Evolutionary conservation across 2,329 filamentous ascomycete genomes (phyloP).

Genomic region (Aphanocladium album): DNA sequence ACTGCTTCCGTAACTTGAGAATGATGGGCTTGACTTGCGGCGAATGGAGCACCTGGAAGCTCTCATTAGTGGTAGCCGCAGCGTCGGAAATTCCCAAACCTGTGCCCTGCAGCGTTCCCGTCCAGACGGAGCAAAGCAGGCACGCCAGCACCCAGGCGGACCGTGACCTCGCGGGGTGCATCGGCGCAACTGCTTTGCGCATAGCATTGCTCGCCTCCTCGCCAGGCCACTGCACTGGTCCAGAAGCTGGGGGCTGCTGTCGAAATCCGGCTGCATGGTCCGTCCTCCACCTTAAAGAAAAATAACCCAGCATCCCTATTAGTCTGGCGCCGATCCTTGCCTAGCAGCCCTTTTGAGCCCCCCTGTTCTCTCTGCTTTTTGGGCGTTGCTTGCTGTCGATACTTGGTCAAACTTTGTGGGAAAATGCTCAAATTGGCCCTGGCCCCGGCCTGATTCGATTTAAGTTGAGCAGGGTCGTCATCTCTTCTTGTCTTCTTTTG

Average conservation of each 20-base stretch:
- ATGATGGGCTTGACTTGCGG: neutral
- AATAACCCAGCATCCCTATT: neutral
- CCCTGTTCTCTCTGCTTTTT: neutral
- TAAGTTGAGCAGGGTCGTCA: neutral
- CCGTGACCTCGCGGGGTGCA: neutral
- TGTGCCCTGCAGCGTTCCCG: neutral
- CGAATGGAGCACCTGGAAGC: neutral
- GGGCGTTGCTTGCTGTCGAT: neutral
- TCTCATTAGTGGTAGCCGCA: neutral
- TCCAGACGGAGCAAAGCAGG: no score
- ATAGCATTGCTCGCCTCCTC: no score
- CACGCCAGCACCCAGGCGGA: neutral
- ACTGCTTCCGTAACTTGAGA: neutral
- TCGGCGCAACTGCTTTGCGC: neutral
- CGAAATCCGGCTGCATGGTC: conserved; percentile 10
- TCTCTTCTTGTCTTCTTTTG: neutral
- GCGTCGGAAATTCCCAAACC: neutral
- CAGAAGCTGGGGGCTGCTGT: conserved; percentile 1
- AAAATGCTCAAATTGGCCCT: conserved; percentile 4
- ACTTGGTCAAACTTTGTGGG: neutral
- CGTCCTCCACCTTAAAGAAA: neutral
- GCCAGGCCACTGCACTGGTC: no score
- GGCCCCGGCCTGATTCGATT: neutral
- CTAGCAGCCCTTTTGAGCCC: neutral
- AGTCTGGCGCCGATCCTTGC: conserved; percentile 6